Evolutionary conservation across 2,329 filamentous ascomycete genomes (phyloP).

Genomic region (Trichothecium roseum): DNA sequence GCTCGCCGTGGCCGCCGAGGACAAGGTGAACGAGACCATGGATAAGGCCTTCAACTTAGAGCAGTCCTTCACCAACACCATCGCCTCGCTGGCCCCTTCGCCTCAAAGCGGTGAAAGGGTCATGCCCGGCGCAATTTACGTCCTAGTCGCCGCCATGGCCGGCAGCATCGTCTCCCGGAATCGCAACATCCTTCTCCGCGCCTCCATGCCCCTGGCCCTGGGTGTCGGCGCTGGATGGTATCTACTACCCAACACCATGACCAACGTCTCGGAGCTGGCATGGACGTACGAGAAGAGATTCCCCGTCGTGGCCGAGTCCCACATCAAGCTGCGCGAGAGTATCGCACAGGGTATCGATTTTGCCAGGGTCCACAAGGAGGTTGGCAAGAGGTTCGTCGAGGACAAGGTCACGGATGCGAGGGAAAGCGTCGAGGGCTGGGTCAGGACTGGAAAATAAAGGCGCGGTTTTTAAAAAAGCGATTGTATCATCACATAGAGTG

Average conservation of each 20-base stretch:
- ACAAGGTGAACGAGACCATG: conserved; percentile 72
- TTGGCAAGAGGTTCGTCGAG: conserved; percentile 64
- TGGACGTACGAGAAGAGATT: conserved; percentile 92
- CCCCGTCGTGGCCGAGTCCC: conserved; percentile 72
- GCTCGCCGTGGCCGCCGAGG: conserved; percentile 65
- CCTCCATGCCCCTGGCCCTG: conserved; percentile 64
- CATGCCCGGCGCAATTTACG: conserved; percentile 83
- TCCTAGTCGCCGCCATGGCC: conserved; percentile 89
- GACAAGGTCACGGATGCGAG: conserved; percentile 69
- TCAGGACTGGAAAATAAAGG: conserved; percentile 72
- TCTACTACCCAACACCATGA: conserved; percentile 79
- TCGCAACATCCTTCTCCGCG: conserved; percentile 73
- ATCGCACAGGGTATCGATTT: conserved; percentile 62
- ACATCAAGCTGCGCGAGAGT: conserved; percentile 60
- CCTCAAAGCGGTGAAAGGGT: conserved; percentile 79
- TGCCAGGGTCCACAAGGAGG: conserved; percentile 62
- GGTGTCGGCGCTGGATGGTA: conserved; percentile 76
- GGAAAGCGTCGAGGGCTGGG: conserved; percentile 76
- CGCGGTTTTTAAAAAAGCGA: conserved; percentile 11
- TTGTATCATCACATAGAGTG: conserved; percentile 27
- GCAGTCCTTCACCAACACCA: conserved; percentile 77
- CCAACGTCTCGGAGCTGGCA: conserved; percentile 73
- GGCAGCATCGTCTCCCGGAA: conserved; percentile 85
- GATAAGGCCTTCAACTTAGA: conserved; percentile 76
- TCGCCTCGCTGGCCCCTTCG: conserved; percentile 79